A percentile compares a stretch with the other conserved stretches of the same genome.
These are phyloP conservation scores for Posidonia australis DNA, from an alignment of 106 monocot species.

Conservation along the genomic window DNA sequence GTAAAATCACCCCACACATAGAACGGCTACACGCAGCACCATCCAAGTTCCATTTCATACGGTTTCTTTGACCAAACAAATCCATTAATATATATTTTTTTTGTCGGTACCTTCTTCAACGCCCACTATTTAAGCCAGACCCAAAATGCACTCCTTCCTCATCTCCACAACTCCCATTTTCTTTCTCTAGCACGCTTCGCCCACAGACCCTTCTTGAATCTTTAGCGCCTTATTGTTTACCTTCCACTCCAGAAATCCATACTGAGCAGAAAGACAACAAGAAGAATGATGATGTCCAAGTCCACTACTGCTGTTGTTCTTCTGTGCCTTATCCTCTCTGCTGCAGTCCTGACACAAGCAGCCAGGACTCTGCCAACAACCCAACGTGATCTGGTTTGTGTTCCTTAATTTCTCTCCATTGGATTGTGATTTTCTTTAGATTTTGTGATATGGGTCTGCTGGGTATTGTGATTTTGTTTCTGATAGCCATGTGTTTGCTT, in stretches of 20 bases:
- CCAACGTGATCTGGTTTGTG: not conserved
- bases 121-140: not conserved
- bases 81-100: not conserved
- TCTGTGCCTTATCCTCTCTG: not conserved
- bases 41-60: not conserved
- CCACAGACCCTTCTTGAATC: too few species aligned
- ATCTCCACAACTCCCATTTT: too few species aligned
- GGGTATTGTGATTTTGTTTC: not conserved
- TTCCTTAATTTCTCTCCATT: not conserved
- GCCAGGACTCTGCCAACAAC: not conserved
- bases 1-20: too few species aligned
- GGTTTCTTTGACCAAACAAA: not conserved
- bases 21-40: too few species aligned
- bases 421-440: not conserved
- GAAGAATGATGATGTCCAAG: not conserved
- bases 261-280: not conserved
- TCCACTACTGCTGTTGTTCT: not conserved
- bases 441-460: not conserved
- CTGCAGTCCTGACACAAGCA: not conserved
- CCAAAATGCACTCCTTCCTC: not conserved
- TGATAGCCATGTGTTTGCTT: not conserved
- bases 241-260: too few species aligned
- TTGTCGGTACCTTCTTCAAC: not conserved
- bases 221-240: too few species aligned
- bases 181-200: too few species aligned